Percentiles rank a stretch among this genome's conserved stretches.
These are phyloP conservation scores for Pseudogymnoascus pannorum DNA, from an alignment of 2,329 filamentous ascomycete species.

Conservation along the genomic window DNA sequence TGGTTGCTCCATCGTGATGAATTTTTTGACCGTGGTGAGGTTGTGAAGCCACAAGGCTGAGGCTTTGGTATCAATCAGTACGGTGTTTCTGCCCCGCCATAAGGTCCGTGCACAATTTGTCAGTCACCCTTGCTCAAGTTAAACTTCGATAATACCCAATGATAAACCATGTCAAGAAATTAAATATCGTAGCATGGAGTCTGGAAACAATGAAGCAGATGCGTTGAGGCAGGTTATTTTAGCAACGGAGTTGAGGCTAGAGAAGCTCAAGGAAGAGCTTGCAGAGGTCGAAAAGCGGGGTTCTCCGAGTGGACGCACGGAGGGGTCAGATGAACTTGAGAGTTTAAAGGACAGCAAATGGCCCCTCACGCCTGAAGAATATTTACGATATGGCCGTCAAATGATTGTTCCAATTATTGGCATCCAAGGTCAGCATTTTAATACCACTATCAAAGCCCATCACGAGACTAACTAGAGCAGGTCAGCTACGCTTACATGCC, in stretches of 20 bases:
- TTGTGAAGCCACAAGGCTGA: constrained; percentile 3
- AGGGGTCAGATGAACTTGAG: constrained; percentile 7
- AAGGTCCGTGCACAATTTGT: background rate
- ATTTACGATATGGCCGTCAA: constrained; percentile 81
- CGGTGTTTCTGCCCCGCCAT: constrained; percentile 7
- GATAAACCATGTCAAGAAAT: constrained; percentile 1
- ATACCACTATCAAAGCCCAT: background rate
- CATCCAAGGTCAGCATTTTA: constrained; percentile 50
- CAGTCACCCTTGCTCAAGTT: background rate
- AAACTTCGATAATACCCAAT: background rate
- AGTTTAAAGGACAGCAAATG: constrained; percentile 40
- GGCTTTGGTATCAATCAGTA: background rate
- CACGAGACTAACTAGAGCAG: constrained; percentile 35
- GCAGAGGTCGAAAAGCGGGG: constrained; percentile 23
- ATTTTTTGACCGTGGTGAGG: constrained; percentile 2
- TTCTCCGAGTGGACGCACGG: constrained; percentile 9
- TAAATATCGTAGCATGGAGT: background rate
- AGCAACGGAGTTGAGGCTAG: constrained; percentile 41
- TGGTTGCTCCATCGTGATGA: constrained; percentile 24
- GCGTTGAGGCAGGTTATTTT: constrained; percentile 40
- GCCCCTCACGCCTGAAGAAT: constrained; percentile 67
- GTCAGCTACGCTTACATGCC: constrained; percentile 65
- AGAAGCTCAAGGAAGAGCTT: constrained; percentile 39
- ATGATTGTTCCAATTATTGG: constrained; percentile 82
- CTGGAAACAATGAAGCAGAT: background rate